These are phyloP conservation scores for Candolleomyces efflorescens DNA, from an alignment of 768 basidiomycete species.

Conservation along the genomic window DNA sequence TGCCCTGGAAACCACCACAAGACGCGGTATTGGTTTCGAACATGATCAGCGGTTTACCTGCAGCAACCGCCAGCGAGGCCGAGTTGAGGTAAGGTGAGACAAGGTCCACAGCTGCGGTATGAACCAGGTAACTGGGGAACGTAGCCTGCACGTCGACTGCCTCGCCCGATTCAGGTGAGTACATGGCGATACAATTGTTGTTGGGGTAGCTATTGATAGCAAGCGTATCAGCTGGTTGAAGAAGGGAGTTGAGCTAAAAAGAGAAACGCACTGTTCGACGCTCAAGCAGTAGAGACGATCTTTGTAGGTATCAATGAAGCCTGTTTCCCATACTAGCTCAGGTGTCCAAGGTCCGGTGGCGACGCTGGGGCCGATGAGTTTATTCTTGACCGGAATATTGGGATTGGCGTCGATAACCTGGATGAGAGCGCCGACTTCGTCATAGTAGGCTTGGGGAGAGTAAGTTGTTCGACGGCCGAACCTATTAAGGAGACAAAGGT, in stretches of 20 bases:
- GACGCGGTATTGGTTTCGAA: slow-evolving; percentile 70
- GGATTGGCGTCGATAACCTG: slow-evolving; percentile 19
- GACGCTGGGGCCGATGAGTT: slow-evolving; percentile 58
- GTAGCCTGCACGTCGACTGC: slow-evolving; percentile 34
- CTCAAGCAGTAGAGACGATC: slow-evolving; percentile 40
- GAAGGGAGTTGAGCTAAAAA: not conserved
- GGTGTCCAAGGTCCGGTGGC: slow-evolving; percentile 48
- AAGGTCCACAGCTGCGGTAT: slow-evolving; percentile 47
- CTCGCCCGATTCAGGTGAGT: slow-evolving; percentile 29
- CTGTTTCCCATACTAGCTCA: slow-evolving; percentile 41
- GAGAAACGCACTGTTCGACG: slow-evolving; percentile 50
- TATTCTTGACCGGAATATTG: slow-evolving; percentile 22
- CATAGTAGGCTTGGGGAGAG: not conserved
- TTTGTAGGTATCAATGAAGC: slow-evolving; percentile 40
- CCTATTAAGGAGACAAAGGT: slow-evolving; percentile 9
- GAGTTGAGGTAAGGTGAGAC: slow-evolving; percentile 50
- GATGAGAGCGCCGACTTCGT: slow-evolving; percentile 15
- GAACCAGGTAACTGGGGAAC: slow-evolving; percentile 58
- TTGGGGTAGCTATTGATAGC: slow-evolving; percentile 26
- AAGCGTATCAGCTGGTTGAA: not conserved
- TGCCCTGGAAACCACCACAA: slow-evolving; percentile 64
- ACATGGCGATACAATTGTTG: slow-evolving; percentile 54
- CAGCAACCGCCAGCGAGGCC: slow-evolving; percentile 37
- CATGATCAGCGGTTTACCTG: slow-evolving; percentile 51
- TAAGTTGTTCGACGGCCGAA: slow-evolving; percentile 33